A percentile compares a stretch with the other conserved stretches of the same genome.
These are phyloP conservation scores for Themeda triandra DNA, from an alignment of 176 grass and related monocot species.

Conservation along the genomic window DNA sequence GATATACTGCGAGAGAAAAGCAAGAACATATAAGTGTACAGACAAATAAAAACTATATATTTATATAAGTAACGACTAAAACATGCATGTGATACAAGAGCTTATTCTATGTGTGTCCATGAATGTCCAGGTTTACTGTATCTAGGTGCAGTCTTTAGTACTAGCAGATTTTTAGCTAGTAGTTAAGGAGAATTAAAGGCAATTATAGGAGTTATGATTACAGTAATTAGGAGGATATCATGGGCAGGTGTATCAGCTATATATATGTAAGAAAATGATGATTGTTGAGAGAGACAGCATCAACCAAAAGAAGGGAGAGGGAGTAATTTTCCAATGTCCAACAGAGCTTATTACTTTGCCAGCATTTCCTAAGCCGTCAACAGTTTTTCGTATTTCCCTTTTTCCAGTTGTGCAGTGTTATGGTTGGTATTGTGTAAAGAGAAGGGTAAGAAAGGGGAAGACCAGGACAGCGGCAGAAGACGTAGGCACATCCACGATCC, in stretches of 20 bases:
- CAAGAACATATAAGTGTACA: slow-evolving; percentile 2
- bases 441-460: no score
- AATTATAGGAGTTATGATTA: neutral
- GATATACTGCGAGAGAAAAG: neutral
- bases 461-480: no score
- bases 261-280: neutral
- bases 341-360: neutral
- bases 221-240: neutral
- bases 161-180: neutral
- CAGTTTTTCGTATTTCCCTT: neutral
- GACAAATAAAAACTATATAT: neutral
- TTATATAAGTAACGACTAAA: neutral
- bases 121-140: neutral
- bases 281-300: neutral
- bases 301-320: neutral
- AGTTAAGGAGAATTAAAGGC: neutral
- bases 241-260: neutral
- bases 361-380: neutral
- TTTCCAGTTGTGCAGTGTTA: neutral
- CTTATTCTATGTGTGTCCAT: neutral
- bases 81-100: neutral
- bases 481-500: no score
- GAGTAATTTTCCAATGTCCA: neutral
- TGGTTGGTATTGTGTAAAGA: no score
- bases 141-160: neutral